Conservation (phyloP, 148 eudicot species). For the Pharnaceum exiguum region DNA sequence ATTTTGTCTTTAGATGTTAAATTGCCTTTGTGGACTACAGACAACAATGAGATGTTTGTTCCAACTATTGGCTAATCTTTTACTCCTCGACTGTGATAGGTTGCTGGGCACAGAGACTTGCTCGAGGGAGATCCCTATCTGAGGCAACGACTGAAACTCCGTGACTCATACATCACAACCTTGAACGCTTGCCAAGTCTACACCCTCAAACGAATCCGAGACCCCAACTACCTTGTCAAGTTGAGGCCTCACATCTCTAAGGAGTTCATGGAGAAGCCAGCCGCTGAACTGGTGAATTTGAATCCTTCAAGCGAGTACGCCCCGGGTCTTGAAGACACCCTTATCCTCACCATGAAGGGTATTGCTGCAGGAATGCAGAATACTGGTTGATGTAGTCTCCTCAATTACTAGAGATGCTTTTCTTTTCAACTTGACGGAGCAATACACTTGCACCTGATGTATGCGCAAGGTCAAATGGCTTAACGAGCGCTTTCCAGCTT, state of each 20-base stretch:
- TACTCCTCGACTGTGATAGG: constrained; percentile 28
- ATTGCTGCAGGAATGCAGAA: constrained; percentile 98
- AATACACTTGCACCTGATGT: too few species aligned
- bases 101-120: constrained; percentile 91
- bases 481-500: too few species aligned
- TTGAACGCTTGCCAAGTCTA: constrained; percentile 79
- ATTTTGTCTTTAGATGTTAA: too few species aligned
- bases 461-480: too few species aligned
- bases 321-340: constrained; percentile 95
- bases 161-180: constrained; percentile 93
- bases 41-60: too few species aligned
- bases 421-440: too few species aligned
- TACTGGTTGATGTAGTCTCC: constrained; percentile 89
- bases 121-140: constrained; percentile 83
- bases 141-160: constrained; percentile 79
- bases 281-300: constrained; percentile 74
- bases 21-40: too few species aligned
- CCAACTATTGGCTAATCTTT: not conserved
- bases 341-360: constrained; percentile 99
- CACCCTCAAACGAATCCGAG: constrained; percentile 85
- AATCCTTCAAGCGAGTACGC: constrained; percentile 95
- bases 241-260: constrained; percentile 84
- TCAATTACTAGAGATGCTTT: too few species aligned
- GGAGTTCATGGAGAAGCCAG: constrained; percentile 64
- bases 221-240: constrained; percentile 63